These are phyloP conservation scores for Mortierella sp. DNA, from an alignment of 371 early-diverging fungal species.

Conservation along the genomic window DNA sequence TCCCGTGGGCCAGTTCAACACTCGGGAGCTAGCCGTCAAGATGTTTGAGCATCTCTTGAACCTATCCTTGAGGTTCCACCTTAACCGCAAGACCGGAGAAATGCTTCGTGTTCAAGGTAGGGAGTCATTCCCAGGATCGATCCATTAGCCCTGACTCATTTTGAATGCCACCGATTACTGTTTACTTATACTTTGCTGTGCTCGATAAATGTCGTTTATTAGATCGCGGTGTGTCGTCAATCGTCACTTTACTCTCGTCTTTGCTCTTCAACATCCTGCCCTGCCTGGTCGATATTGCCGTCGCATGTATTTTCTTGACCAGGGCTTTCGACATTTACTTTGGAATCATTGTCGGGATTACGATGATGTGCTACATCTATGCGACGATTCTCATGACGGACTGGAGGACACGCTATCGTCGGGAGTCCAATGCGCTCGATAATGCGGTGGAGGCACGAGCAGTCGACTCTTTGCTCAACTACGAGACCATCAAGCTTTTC, in stretches of 20 bases:
- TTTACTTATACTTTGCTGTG: conserved; percentile 21
- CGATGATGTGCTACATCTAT: conserved; percentile 89
- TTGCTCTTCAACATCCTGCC: conserved; percentile 93
- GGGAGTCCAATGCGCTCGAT: conserved; percentile 81
- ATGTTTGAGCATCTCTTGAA: conserved; percentile 89
- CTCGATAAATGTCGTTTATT: conserved; percentile 46
- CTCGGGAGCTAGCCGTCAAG: conserved; percentile 85
- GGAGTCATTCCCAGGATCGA: no score
- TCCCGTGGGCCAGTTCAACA: conserved; percentile 93
- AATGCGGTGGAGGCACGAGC: conserved; percentile 81
- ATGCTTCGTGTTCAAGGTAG: conserved; percentile 79
- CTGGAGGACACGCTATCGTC: conserved; percentile 91
- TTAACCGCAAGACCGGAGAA: conserved; percentile 96
- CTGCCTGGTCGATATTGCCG: conserved; percentile 85
- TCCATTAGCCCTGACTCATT: no score
- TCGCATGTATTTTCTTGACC: conserved; percentile 84
- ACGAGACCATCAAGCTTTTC: conserved; percentile 96
- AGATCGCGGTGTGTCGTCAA: conserved; percentile 90
- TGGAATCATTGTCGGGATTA: conserved; percentile 86
- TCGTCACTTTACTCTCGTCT: conserved; percentile 84
- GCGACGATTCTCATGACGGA: conserved; percentile 90
- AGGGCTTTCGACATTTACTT: conserved; percentile 80
- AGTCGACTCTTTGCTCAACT: conserved; percentile 95
- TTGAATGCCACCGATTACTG: background rate
- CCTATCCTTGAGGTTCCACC: conserved; percentile 89